Base-by-base conservation (phyloP, 2,329 filamentous ascomycete species). In the Didymella pomorum region DNA sequence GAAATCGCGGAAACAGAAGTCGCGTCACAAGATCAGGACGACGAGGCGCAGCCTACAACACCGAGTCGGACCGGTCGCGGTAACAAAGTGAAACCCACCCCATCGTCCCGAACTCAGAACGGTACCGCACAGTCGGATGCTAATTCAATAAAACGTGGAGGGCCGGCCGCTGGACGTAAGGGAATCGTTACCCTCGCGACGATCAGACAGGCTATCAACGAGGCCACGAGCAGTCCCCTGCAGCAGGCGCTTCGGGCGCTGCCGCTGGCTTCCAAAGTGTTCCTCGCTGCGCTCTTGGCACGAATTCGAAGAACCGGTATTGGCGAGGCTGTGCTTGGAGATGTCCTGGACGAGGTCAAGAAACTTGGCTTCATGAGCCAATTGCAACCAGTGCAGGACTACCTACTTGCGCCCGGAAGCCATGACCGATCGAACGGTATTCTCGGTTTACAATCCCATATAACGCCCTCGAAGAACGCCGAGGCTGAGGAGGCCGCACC, bases 191-290 rank as follows among this genome's bases (percentile, higher is more conserved):
- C 93, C 1, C 97, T 98, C 71, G 88, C 90, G 51, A 97, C 92
- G 4, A 90, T 98, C 75, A 96, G 96, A 77, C 88, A 91, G 72
- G 95, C 95, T 33, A 98, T 99, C 76, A 91, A 91, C 70, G 95
- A 99, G 79, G 93, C 94, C 5, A 98, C 94, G 0, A 93, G 91
- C 4, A 97, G 92, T 56, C 95, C 95, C 2, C 82, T 97, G 57
- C 94, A 97, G 73, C 92, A 95, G 74, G 93, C 93, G 71, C 84
- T 99, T 33, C 90, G 92, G 48, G 86, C 88, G 18, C 84, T 98
- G 21, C 92, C 95, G 0, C 83, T 97, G 41, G 85, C 89, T 25
- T 88, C 89, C 12, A 97, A 97, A 72, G 82, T 98, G 33, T 88
- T 98, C 66, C 86, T 99, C 51, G 89, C 92, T 1, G 92, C 93